Base-by-base conservation (phyloP, 805 yeast species). In the Candida awuae region DNA sequence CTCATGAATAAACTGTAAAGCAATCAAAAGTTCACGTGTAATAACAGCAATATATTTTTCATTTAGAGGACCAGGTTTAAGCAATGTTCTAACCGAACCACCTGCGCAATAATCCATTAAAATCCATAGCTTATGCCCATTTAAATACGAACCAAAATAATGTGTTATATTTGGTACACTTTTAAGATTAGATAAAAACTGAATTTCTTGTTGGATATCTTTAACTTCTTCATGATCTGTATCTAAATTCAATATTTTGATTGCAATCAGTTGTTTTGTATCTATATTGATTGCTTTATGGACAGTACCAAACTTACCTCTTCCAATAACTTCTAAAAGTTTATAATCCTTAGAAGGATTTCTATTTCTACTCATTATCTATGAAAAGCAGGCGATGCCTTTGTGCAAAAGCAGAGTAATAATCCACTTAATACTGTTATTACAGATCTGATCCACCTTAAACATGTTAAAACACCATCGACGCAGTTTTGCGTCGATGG, bases 91-190 rank as follows among this genome's bases (percentile, higher is more conserved):
- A 40, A 85, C 75, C 1, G 95, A 83, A 0, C 99, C 99, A 13
- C 98, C 99, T 1, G 95, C 92, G 61, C 97, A 90, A 54, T 84
- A 77, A 55, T 92, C 99, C 97, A 92, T 92, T 42, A 92, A 78
- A 57, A 92, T 88, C 97, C 98, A 92, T 27, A 92, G 67, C 52
- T 84, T 80, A n/a, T 95, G 82, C 34, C 90, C 97, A 45, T 79
- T 76, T 21, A 94, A 62, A 48, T 82, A 81, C 1, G 94, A 82
- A 1, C 96, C 97, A 55, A 83, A 84, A 61, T 92, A 92, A 46
- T 82, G 88, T 3, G 95, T 87, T 38, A 92, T 85, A 52, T 92
- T 92, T n/a, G 94, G 92, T 14, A 83, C 84, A 39, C 76, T 77
- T 50, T 84, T 83, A 46, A 92, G 65, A 47, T 84, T 86, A 1